phyloP scores from a whole-genome alignment of 2,329 filamentous ascomycete species.

The Colletotrichum sojae region DNA sequence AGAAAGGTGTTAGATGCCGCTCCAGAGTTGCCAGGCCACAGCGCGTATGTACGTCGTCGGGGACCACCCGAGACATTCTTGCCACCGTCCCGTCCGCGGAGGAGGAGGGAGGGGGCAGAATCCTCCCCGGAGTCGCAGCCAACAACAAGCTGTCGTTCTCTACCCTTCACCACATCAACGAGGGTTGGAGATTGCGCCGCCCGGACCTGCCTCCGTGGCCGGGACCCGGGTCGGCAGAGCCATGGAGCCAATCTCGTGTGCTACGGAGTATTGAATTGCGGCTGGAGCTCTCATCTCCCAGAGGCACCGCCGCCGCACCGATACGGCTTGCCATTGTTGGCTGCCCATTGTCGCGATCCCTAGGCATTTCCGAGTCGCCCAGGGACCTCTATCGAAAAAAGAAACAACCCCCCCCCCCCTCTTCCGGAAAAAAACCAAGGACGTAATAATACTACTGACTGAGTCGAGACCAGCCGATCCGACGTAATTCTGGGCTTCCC shows the following conservation, averaged over 20 bases:
- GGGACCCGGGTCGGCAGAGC: slow-evolving; percentile 6
- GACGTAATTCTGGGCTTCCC: not conserved
- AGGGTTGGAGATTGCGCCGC: slow-evolving; percentile 20
- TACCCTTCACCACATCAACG: not conserved
- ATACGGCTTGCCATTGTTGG: not conserved
- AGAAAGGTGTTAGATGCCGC: not conserved
- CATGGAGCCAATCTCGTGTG: slow-evolving; percentile 30
- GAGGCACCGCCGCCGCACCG: not conserved
- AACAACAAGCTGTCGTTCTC: not conserved
- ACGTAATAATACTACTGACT: not conserved
- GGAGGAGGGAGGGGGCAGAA: not conserved
- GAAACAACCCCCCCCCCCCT: no score
- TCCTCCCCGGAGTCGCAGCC: not conserved
- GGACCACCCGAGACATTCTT: slow-evolving; percentile 20
- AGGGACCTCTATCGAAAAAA: not conserved
- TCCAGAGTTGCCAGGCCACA: slow-evolving; percentile 24
- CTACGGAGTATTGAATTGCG: slow-evolving; percentile 11
- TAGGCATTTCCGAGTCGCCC: slow-evolving; percentile 16
- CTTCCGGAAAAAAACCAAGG: no score
- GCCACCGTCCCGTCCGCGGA: slow-evolving; percentile 7
- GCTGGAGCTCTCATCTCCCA: slow-evolving; percentile 29
- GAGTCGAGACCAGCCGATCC: slow-evolving; percentile 11
- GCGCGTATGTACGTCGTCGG: slow-evolving; percentile 2
- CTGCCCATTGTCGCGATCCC: not conserved
- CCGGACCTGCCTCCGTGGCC: slow-evolving; percentile 5